These are phyloP conservation scores for Eimeria maxima DNA, from an alignment of 169 alveolate species.

Conservation along the genomic window DNA sequence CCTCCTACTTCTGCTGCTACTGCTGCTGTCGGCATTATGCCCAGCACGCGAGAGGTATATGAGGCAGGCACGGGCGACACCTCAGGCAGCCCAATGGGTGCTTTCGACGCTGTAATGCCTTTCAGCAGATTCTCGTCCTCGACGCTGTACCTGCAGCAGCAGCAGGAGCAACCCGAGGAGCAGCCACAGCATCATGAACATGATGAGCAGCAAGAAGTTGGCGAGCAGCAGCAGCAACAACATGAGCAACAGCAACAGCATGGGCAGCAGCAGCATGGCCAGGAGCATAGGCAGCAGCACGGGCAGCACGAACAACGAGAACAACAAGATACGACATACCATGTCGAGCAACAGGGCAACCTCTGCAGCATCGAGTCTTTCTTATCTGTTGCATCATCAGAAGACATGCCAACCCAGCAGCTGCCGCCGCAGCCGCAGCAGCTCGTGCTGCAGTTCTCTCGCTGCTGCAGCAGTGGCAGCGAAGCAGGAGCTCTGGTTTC, in stretches of 20 bases:
- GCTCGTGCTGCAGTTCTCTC: conserved; percentile 21
- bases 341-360: neutral
- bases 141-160: neutral
- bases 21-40: neutral
- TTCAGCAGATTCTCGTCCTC: neutral
- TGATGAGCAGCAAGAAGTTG: neutral
- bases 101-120: neutral
- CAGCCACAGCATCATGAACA: neutral
- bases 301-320: neutral
- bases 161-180: neutral
- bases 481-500: neutral
- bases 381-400: conserved; percentile 1
- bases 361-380: conserved; percentile 17
- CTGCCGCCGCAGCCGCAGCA: conserved; percentile 40
- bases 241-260: neutral
- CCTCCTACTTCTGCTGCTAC: conserved; percentile 2
- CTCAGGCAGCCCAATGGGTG: neutral
- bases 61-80: neutral
- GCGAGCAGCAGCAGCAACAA: neutral
- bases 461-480: conserved; percentile 47
- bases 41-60: neutral
- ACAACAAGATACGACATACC: neutral
- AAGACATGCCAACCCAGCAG: neutral
- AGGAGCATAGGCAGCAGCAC: neutral
- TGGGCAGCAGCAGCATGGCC: neutral